Conservation (phyloP, 768 basidiomycete genomes). For the Cyathus striatus region DNA sequence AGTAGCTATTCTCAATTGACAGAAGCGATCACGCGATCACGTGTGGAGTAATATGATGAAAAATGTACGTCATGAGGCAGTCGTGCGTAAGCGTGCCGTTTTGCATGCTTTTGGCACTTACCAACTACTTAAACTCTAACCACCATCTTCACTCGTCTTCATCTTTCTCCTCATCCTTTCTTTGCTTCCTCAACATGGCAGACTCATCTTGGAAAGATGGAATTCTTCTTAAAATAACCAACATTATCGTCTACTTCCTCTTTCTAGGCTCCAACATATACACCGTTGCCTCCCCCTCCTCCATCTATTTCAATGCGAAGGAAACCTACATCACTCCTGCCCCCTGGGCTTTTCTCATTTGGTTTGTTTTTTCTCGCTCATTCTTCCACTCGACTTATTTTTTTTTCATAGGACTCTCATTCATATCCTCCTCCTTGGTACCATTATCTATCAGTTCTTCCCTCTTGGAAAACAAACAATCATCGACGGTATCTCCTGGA, state of each 20-base stretch:
- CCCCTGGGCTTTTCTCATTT: slow-evolving; percentile 88
- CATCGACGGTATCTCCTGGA: slow-evolving; percentile 86
- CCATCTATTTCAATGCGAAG: slow-evolving; percentile 68
- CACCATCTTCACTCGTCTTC: neutral
- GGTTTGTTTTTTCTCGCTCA: too few relatives aligned
- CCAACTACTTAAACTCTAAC: too few relatives aligned
- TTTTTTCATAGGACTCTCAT: too few relatives aligned
- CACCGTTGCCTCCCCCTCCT: slow-evolving; percentile 71
- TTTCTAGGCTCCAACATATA: slow-evolving; percentile 92
- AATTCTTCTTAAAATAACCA: slow-evolving; percentile 79
- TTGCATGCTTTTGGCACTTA: too few relatives aligned
- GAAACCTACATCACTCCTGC: slow-evolving; percentile 95
- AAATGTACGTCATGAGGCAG: too few relatives aligned
- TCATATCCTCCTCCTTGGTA: slow-evolving; percentile 87
- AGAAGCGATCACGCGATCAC: too few relatives aligned
- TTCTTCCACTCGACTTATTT: too few relatives aligned
- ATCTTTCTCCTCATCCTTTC: slow-evolving; percentile 1
- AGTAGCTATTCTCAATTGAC: too few relatives aligned
- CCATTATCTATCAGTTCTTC: slow-evolving; percentile 88
- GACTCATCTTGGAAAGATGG: slow-evolving; percentile 70
- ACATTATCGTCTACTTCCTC: slow-evolving; percentile 77
- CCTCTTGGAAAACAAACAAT: slow-evolving; percentile 69
- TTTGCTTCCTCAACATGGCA: slow-evolving; percentile 31
- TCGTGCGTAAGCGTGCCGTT: too few relatives aligned
- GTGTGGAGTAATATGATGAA: too few relatives aligned